Evolutionary conservation across 768 basidiomycete species (phyloP).

Genomic region (Russula olivacea): DNA sequence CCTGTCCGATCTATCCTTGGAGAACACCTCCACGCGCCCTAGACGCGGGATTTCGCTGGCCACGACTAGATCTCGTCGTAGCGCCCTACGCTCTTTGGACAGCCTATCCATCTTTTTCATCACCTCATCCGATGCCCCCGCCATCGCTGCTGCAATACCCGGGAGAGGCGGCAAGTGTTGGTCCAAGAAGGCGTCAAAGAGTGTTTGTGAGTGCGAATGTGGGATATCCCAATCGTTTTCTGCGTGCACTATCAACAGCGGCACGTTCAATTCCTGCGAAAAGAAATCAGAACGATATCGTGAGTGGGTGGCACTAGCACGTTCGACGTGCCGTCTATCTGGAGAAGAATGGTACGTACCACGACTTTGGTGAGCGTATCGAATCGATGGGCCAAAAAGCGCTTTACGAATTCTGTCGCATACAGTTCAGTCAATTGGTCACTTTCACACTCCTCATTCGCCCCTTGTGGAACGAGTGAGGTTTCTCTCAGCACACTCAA

Average conservation of each 20-base stretch:
- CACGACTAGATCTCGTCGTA: conserved; percentile 42
- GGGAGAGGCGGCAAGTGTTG: conserved; percentile 45
- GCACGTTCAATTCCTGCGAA: conserved; percentile 55
- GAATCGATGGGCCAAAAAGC: conserved; percentile 51
- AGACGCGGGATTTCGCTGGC: conserved; percentile 43
- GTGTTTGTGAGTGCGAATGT: conserved; percentile 54
- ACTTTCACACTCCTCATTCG: neutral
- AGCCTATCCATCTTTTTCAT: conserved; percentile 35
- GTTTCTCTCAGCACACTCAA: conserved; percentile 35
- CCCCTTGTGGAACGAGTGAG: neutral
- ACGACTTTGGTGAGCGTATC: conserved; percentile 57
- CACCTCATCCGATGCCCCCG: conserved; percentile 42
- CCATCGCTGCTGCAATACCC: conserved; percentile 32
- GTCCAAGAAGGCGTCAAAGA: conserved; percentile 65
- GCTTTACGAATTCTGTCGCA: conserved; percentile 45
- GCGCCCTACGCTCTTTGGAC: conserved; percentile 36
- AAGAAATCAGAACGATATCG: neutral
- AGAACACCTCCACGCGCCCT: conserved; percentile 51
- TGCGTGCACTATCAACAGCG: conserved; percentile 70
- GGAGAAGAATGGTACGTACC: conserved; percentile 36
- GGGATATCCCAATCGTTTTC: conserved; percentile 71
- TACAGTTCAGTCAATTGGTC: neutral
- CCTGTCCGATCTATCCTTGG: conserved; percentile 32
- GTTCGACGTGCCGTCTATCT: neutral
- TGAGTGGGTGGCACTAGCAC: neutral